Percentiles rank a stretch among this genome's conserved stretches.
Evolutionary conservation across 139 green algal genomes (phyloP).

Genomic region (Raphidocelis subcapitata): DNA sequence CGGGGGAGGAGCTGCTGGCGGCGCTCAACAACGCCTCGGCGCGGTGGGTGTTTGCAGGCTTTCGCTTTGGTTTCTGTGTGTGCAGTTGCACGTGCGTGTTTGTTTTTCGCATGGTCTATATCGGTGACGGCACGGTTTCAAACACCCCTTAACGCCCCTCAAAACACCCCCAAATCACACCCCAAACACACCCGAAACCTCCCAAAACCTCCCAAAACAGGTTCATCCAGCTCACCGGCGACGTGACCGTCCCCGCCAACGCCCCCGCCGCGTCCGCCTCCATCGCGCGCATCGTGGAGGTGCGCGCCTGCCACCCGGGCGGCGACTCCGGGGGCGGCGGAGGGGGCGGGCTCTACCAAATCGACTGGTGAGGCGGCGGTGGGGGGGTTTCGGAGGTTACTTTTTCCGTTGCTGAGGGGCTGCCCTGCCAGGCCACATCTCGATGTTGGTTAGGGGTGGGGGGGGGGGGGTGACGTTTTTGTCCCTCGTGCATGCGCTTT

Average conservation of each 20-base stretch:
- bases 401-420: too few species aligned
- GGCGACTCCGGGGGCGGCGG: too few species aligned
- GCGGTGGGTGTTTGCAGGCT: not conserved
- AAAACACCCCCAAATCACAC: too few species aligned
- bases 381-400: too few species aligned
- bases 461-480: too few species aligned
- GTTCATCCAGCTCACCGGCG: slow-evolving; percentile 1
- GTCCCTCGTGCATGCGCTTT: too few species aligned
- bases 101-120: not conserved
- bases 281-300: slow-evolving; percentile 19
- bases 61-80: not conserved
- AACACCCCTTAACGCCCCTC: too few species aligned
- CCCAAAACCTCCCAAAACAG: too few species aligned
- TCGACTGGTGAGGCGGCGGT: slow-evolving; percentile 5
- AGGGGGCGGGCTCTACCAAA: too few species aligned
- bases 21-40: not conserved
- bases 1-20: not conserved
- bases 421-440: too few species aligned
- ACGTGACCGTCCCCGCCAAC: slow-evolving; percentile 1
- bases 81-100: not conserved
- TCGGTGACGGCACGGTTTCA: not conserved
- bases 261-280: not conserved
- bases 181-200: too few species aligned
- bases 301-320: slow-evolving; percentile 4
- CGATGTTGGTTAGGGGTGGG: too few species aligned